phyloP scores from a whole-genome alignment of 108 stramenopile species.

The Skeletonema grethae region DNA sequence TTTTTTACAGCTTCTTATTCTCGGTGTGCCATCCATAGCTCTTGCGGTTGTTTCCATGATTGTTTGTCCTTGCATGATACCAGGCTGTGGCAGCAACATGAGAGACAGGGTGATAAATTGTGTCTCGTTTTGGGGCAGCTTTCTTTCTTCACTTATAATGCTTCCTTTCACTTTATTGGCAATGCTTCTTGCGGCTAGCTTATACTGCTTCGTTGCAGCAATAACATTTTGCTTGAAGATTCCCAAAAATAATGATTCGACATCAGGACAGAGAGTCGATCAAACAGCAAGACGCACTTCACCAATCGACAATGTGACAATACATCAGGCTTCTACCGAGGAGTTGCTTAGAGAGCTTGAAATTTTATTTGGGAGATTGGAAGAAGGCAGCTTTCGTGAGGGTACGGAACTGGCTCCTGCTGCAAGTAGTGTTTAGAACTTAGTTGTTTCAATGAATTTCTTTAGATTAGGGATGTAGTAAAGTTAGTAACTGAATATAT shows the following conservation, averaged over 20 bases:
- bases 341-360: constrained; percentile 25
- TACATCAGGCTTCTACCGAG: not conserved
- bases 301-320: not conserved
- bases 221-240: constrained; percentile 16
- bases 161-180: constrained; percentile 45
- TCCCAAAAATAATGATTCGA: not conserved
- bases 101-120: constrained; percentile 56
- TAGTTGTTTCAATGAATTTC: not conserved
- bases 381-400: constrained; percentile 18
- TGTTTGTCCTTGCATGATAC: constrained; percentile 48
- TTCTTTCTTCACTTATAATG: constrained; percentile 48
- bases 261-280: not conserved
- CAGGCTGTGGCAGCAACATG: constrained; percentile 17
- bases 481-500: not conserved
- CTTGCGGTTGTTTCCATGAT: constrained; percentile 44
- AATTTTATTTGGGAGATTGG: constrained; percentile 32
- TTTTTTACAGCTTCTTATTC: constrained; percentile 45
- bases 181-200: constrained; percentile 6
- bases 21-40: constrained; percentile 54
- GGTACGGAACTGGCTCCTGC: not conserved
- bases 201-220: constrained; percentile 32
- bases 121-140: constrained; percentile 61
- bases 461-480: constrained; percentile 10
- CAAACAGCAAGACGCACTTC: not conserved
- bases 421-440: not conserved